Percentiles rank a stretch among this genome's conserved stretches.
Evolutionary conservation across 176 grass and related monocot species (phyloP).

Genomic region (Oryza meridionalis): DNA sequence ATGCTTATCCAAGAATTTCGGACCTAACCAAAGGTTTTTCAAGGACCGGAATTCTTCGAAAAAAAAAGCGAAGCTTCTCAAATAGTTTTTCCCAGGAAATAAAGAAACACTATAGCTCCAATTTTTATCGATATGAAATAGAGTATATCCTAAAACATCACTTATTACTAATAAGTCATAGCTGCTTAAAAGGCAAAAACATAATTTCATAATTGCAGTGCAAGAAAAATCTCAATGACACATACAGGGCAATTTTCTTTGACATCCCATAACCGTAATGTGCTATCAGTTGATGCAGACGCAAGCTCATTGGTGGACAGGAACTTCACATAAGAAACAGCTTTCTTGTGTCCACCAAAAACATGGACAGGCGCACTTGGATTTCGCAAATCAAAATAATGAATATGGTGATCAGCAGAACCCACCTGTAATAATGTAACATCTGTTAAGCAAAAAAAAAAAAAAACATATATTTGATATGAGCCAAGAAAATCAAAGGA

Average conservation of each 20-base stretch:
- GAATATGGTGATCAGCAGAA: constrained; percentile 96
- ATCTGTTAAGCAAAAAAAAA: constrained; percentile 37
- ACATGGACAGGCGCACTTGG: constrained; percentile 74
- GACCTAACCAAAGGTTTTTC: background rate
- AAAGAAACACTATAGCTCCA: constrained; percentile 2
- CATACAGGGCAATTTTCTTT: constrained; percentile 91
- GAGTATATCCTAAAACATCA: background rate
- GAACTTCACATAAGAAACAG: constrained; percentile 99
- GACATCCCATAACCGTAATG: constrained; percentile 96
- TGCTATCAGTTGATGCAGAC: constrained; percentile 97
- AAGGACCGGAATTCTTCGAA: background rate
- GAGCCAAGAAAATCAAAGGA: constrained; percentile 35
- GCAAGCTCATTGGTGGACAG: constrained; percentile 90
- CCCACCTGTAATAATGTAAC: constrained; percentile 71
- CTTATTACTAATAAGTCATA: background rate
- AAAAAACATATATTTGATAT: constrained; percentile 32
- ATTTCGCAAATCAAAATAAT: constrained; percentile 99
- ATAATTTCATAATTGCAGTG: constrained; percentile 25
- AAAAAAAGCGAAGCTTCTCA: background rate
- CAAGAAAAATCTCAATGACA: constrained; percentile 28
- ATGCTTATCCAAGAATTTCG: background rate
- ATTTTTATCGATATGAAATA: background rate
- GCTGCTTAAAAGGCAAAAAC: background rate
- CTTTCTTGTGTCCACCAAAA: constrained; percentile 91
- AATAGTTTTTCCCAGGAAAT: background rate